phyloP scores from a whole-genome alignment of 106 monocot genomes.

The Vanilla planifolia region DNA sequence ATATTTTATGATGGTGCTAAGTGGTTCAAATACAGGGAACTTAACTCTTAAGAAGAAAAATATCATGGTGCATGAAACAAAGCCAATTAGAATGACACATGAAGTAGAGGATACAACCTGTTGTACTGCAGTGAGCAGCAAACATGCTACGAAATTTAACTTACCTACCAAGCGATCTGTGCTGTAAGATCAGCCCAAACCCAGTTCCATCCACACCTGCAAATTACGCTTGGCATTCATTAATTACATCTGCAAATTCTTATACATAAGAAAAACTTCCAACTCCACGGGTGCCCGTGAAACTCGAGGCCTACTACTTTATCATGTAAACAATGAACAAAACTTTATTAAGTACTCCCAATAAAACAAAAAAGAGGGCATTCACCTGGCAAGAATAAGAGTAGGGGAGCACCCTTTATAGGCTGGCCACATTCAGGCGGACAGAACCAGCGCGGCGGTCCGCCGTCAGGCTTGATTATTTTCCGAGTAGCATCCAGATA shows the following conservation, averaged over 20 bases:
- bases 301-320: background rate
- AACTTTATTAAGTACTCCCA: background rate
- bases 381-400: constrained; percentile 56
- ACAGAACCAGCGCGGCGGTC: constrained; percentile 56
- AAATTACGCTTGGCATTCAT: background rate
- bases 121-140: background rate
- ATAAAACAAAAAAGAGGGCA: background rate
- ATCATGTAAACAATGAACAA: background rate
- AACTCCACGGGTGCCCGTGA: background rate
- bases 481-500: constrained; percentile 30
- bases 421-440: constrained; percentile 43
- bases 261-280: background rate
- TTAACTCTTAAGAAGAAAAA: too few relatives aligned
- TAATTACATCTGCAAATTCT: background rate
- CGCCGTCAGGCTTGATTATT: constrained; percentile 35
- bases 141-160: background rate
- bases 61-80: background rate
- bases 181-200: constrained; percentile 16
- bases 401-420: constrained; percentile 29
- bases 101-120: background rate
- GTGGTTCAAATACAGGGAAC: too few relatives aligned
- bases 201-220: constrained; percentile 23
- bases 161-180: constrained; percentile 24
- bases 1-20: too few relatives aligned
- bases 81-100: background rate